A percentile compares a stretch with the other conserved stretches of the same genome.
These are phyloP conservation scores for Trapa incisa DNA, from an alignment of 345 rosid species.

Conservation along the genomic window DNA sequence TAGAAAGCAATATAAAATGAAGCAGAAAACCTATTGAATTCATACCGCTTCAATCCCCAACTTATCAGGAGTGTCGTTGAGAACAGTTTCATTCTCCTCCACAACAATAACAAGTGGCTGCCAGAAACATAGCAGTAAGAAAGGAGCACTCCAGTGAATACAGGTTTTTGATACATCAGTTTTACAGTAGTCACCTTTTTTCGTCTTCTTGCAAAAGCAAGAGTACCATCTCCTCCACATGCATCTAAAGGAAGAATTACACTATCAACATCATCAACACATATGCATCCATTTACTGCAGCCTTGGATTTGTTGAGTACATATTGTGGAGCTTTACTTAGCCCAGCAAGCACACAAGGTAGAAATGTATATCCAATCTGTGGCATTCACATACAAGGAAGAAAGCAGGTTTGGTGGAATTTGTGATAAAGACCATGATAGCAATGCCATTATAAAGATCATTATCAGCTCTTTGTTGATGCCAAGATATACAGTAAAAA, in stretches of 20 bases:
- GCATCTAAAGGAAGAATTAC: slow-evolving; percentile 42
- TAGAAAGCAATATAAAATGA: not conserved
- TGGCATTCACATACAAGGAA: not conserved
- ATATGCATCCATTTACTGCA: slow-evolving; percentile 23
- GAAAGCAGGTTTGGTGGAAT: not conserved
- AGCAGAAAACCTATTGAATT: not conserved
- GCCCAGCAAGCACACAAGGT: slow-evolving; percentile 55
- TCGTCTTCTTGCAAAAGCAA: slow-evolving; percentile 42
- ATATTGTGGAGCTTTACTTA: slow-evolving; percentile 46
- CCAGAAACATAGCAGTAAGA: not conserved
- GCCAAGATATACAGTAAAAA: not conserved
- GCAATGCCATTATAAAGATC: not conserved
- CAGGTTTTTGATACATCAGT: not conserved
- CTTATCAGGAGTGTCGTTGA: slow-evolving; percentile 39
- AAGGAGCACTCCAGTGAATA: not conserved
- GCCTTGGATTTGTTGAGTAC: slow-evolving; percentile 19
- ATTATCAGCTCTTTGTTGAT: not conserved
- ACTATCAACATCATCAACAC: slow-evolving; percentile 41
- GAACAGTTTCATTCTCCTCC: slow-evolving; percentile 57
- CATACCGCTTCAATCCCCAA: slow-evolving; percentile 45
- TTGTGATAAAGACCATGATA: not conserved
- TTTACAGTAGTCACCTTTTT: slow-evolving; percentile 17
- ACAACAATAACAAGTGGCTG: slow-evolving; percentile 45
- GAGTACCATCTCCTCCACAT: slow-evolving; percentile 49
- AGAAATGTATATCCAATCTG: slow-evolving; percentile 52